Conservation (phyloP, 805 yeast species). For the Wickerhamiella vanderwaltii region DNA sequence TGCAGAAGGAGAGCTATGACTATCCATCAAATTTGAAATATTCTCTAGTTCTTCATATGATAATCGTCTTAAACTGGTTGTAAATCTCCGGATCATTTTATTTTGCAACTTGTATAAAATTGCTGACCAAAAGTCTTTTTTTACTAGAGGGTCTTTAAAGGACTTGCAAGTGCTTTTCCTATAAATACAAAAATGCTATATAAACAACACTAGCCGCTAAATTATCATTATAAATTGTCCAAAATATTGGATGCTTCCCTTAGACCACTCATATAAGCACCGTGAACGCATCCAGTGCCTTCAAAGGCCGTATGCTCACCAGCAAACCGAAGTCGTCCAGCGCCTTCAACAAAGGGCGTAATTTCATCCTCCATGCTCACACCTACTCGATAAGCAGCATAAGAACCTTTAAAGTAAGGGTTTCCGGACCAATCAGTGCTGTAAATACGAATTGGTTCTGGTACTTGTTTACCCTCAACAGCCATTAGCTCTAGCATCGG, state of each 20-base stretch:
- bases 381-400: conserved; percentile 54
- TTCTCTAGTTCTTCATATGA: conserved; percentile 7
- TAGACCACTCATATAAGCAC: conserved; percentile 70
- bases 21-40: conserved; percentile 7
- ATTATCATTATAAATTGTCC: too few species aligned
- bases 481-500: conserved; percentile 35
- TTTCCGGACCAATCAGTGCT: conserved; percentile 60
- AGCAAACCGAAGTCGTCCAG: conserved; percentile 60
- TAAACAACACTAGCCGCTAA: too few species aligned
- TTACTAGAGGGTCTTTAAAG: too few species aligned
- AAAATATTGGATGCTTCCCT: conserved; percentile 39
- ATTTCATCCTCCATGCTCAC: conserved; percentile 58
- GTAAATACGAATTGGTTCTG: conserved; percentile 31
- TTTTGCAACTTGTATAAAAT: neutral
- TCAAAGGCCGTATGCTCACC: conserved; percentile 83
- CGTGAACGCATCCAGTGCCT: conserved; percentile 88
- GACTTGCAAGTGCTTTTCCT: neutral
- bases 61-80: neutral
- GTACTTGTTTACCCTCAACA: conserved; percentile 23
- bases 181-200: too few species aligned
- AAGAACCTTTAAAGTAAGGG: conserved; percentile 62
- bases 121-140: too few species aligned
- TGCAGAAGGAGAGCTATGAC: conserved; percentile 8
- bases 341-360: conserved; percentile 48
- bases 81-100: conserved; percentile 6